Conservation (phyloP, 164 flowering plant genomes). For the Hamamelis virginiana region DNA sequence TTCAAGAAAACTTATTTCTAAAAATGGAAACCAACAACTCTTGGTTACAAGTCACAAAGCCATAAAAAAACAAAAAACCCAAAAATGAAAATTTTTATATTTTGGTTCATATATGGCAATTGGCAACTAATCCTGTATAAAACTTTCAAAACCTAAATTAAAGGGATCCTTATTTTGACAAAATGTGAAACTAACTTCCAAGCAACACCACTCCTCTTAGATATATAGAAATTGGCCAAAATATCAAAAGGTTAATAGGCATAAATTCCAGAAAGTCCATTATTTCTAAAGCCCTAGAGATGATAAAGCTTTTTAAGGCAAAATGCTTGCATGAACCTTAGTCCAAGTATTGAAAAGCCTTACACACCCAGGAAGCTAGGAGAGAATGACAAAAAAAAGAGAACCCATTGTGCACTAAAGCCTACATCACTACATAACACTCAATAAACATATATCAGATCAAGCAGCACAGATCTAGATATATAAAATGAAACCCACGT, state of each 20-base stretch:
- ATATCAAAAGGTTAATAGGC: not conserved
- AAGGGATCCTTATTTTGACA: too few relatives aligned
- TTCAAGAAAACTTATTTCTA: too few relatives aligned
- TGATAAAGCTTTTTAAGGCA: not conserved
- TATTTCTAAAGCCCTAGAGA: not conserved
- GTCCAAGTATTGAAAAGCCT: constrained; percentile 1
- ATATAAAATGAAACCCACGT: not conserved
- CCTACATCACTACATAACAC: not conserved
- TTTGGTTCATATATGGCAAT: not conserved
- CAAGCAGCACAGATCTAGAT: constrained; percentile 3
- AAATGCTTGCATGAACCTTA: constrained; percentile 19
- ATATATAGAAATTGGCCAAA: not conserved
- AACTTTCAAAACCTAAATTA: not conserved
- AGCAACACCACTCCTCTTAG: not conserved
- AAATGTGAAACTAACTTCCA: too few relatives aligned
- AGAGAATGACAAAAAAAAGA: not conserved
- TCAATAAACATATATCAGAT: not conserved
- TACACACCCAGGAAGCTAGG: not conserved
- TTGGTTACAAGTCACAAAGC: too few relatives aligned
- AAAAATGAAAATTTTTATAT: not conserved
- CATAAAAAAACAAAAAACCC: not conserved
- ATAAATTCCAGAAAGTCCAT: not conserved
- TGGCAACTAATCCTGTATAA: not conserved
- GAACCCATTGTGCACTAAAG: not conserved
- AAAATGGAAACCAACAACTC: too few relatives aligned